Conservation (phyloP, 2,329 filamentous ascomycete species). For the Fusarium sp. region DNA sequence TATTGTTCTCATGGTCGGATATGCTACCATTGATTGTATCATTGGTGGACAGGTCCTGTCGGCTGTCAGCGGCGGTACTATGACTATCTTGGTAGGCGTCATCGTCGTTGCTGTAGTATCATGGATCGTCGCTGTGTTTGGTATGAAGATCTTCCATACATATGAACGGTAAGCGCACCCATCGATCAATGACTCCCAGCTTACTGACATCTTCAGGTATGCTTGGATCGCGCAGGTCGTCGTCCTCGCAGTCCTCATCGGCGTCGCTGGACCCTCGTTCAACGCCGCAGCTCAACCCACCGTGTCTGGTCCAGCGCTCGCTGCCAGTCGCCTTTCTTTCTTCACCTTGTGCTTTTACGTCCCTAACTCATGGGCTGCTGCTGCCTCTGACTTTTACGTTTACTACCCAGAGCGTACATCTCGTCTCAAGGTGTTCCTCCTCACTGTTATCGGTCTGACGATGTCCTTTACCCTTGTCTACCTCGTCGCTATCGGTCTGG, state of each 20-base stretch:
- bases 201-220: constrained; percentile 36
- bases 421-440: constrained; percentile 72
- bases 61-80: constrained; percentile 72
- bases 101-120: constrained; percentile 80
- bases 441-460: constrained; percentile 76
- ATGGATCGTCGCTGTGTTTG: constrained; percentile 75
- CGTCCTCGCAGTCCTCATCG: constrained; percentile 78
- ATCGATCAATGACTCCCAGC: too few relatives aligned
- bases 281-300: constrained; percentile 73
- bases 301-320: constrained; percentile 71
- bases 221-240: constrained; percentile 75
- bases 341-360: constrained; percentile 74
- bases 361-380: constrained; percentile 71
- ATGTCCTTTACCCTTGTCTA: constrained; percentile 73
- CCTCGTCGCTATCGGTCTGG: constrained; percentile 67
- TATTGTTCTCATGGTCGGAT: constrained; percentile 77
- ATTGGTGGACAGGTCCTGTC: constrained; percentile 83
- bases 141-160: constrained; percentile 67
- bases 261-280: constrained; percentile 70
- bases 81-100: constrained; percentile 80
- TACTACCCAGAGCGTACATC: constrained; percentile 76
- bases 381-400: constrained; percentile 82
- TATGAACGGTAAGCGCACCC: constrained; percentile 67
- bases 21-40: constrained; percentile 82
- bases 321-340: constrained; percentile 69